phyloP scores from a whole-genome alignment of 768 basidiomycete species.

The Naematelia aurantialba region DNA sequence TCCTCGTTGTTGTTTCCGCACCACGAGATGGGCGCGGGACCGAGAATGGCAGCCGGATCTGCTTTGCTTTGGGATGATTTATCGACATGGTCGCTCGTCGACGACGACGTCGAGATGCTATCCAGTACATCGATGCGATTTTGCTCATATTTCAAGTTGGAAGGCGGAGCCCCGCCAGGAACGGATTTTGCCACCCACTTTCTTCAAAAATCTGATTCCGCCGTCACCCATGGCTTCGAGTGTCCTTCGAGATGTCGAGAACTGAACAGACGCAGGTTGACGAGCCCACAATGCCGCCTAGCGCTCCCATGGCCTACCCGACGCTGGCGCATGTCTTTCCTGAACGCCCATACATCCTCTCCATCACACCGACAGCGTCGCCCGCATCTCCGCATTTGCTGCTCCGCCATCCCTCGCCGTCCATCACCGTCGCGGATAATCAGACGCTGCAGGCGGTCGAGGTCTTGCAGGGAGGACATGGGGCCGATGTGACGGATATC shows the following conservation, averaged over 20 bases:
- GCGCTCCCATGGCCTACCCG: slow-evolving; percentile 23
- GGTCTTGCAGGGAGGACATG: slow-evolving; percentile 38
- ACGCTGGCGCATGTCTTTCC: slow-evolving; percentile 30
- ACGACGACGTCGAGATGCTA: not conserved
- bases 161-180: not conserved
- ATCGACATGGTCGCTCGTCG: slow-evolving; percentile 16
- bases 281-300: not conserved
- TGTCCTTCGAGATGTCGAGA: too few relatives aligned
- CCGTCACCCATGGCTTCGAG: not conserved
- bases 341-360: slow-evolving; percentile 40
- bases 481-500: slow-evolving; percentile 31
- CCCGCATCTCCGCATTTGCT: slow-evolving; percentile 38
- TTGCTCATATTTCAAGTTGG: not conserved
- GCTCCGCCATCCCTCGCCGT: slow-evolving; percentile 43
- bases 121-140: not conserved
- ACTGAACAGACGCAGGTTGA: too few relatives aligned
- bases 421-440: slow-evolving; percentile 43
- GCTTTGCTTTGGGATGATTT: slow-evolving; percentile 33
- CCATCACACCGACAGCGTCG: slow-evolving; percentile 31
- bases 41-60: slow-evolving; percentile 39
- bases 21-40: slow-evolving; percentile 33
- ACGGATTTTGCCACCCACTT: not conserved
- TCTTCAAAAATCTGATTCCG: not conserved
- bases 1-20: slow-evolving; percentile 7
- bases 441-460: slow-evolving; percentile 43